Evolutionary conservation across 768 basidiomycete genomes (phyloP).

Genomic region (Trametes gibbosa): DNA sequence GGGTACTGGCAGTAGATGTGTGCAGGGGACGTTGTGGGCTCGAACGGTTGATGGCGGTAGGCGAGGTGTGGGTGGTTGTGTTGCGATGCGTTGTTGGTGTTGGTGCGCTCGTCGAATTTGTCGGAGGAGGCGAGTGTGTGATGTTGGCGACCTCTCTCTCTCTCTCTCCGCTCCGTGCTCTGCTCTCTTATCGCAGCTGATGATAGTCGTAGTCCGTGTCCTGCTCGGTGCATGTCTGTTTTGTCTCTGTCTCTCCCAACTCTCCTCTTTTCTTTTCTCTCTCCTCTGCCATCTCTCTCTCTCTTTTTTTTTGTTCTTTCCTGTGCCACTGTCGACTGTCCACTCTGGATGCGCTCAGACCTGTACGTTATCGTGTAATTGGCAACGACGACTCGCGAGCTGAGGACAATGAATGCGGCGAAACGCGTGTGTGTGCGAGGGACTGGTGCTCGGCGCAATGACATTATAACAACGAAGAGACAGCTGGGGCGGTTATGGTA

Average conservation of each 20-base stretch:
- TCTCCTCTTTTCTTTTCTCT: slow-evolving; percentile 7
- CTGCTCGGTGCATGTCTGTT: slow-evolving; percentile 7
- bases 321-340: slow-evolving; percentile 16
- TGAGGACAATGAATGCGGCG: slow-evolving; percentile 2
- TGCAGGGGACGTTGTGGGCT: too few relatives aligned
- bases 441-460: background rate
- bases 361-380: slow-evolving; percentile 26
- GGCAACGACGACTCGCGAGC: slow-evolving; percentile 3
- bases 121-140: too few relatives aligned
- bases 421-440: background rate
- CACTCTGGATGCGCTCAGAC: slow-evolving; percentile 3
- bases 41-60: background rate
- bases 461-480: too few relatives aligned
- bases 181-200: too few relatives aligned
- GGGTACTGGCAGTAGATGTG: slow-evolving; percentile 46
- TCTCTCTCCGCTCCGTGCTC: background rate
- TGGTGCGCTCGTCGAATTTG: slow-evolving; percentile 3
- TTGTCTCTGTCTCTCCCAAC: slow-evolving; percentile 4
- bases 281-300: slow-evolving; percentile 21
- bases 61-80: background rate
- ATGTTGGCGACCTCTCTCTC: too few relatives aligned
- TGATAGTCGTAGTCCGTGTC: background rate
- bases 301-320: slow-evolving; percentile 20
- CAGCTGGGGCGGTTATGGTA: too few relatives aligned
- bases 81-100: background rate